These are phyloP conservation scores for Lathyrus aphaca DNA, from an alignment of 306 rosid genomes.

Conservation along the genomic window DNA sequence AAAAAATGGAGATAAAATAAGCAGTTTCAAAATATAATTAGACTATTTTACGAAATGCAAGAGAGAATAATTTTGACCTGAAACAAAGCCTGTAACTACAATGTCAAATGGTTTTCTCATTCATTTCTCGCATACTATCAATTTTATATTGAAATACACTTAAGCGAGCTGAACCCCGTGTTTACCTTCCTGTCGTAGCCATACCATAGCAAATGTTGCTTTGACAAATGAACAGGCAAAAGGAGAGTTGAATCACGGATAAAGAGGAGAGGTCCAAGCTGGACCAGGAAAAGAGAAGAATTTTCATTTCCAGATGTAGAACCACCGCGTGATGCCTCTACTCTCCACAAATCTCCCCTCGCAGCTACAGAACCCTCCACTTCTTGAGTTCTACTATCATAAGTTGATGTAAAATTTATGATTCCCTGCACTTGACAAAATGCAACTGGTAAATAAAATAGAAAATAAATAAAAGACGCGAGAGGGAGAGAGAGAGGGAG, in stretches of 20 bases:
- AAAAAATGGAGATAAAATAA: constrained; percentile 9
- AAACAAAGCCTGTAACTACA: constrained; percentile 8
- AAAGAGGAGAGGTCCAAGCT: constrained; percentile 92
- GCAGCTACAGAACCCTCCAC: constrained; percentile 86
- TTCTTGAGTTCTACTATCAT: constrained; percentile 84
- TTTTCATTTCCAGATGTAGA: constrained; percentile 75
- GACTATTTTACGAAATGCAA: background rate
- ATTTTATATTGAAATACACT: constrained; percentile 7
- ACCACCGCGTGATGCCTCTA: constrained; percentile 86
- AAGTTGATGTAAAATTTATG: constrained; percentile 75
- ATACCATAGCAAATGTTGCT: constrained; percentile 96
- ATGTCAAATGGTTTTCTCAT: background rate
- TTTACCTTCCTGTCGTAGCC: constrained; percentile 97
- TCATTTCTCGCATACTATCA: background rate
- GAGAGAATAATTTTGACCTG: constrained; percentile 2
- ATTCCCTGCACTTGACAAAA: constrained; percentile 60
- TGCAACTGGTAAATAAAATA: constrained; percentile 33
- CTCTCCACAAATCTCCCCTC: constrained; percentile 96
- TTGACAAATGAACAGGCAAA: constrained; percentile 91
- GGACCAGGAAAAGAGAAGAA: constrained; percentile 88
- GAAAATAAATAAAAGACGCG: constrained; percentile 13
- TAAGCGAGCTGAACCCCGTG: constrained; percentile 31
- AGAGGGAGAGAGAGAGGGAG: background rate
- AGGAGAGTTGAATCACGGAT: constrained; percentile 95
- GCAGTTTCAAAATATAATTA: constrained; percentile 4